These are phyloP conservation scores for Moniliophthora roreri DNA, from an alignment of 1,284 basidiomycete species.

Conservation along the genomic window DNA sequence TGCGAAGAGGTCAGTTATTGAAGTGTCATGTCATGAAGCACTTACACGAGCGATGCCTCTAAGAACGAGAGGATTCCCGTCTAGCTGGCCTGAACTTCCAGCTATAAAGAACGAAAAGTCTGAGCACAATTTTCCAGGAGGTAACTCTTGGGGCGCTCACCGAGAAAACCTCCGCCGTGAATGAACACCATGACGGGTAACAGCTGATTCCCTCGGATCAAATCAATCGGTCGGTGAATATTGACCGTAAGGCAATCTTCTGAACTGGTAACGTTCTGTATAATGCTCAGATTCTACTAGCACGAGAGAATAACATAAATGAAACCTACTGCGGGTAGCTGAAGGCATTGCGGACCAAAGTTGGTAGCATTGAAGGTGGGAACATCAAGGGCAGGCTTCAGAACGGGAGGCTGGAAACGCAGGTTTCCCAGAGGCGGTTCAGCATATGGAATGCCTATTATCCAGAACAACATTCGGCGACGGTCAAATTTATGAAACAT, in stretches of 20 bases:
- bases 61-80: not conserved
- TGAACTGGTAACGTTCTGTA: not conserved
- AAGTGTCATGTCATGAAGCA: not conserved
- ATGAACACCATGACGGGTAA: not conserved
- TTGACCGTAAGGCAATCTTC: not conserved
- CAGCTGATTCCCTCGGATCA: not conserved
- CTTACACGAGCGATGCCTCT: conserved; percentile 13
- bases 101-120: not conserved
- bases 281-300: too few relatives aligned
- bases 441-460: not conserved
- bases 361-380: not conserved
- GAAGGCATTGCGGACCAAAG: not conserved
- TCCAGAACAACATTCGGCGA: not conserved
- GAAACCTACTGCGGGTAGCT: too few relatives aligned
- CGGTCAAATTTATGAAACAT: not conserved
- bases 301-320: not conserved
- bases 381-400: not conserved
- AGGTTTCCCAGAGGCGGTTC: not conserved
- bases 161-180: not conserved
- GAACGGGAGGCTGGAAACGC: not conserved
- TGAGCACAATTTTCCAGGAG: not conserved
- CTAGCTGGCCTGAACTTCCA: not conserved
- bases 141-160: not conserved
- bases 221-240: not conserved
- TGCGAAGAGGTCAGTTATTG: not conserved